Evolutionary conservation across 2,329 filamentous ascomycete genomes (phyloP), one percentile per base, ranked within the genome.

Genomic region (Biscogniauxia sp.): DNA sequence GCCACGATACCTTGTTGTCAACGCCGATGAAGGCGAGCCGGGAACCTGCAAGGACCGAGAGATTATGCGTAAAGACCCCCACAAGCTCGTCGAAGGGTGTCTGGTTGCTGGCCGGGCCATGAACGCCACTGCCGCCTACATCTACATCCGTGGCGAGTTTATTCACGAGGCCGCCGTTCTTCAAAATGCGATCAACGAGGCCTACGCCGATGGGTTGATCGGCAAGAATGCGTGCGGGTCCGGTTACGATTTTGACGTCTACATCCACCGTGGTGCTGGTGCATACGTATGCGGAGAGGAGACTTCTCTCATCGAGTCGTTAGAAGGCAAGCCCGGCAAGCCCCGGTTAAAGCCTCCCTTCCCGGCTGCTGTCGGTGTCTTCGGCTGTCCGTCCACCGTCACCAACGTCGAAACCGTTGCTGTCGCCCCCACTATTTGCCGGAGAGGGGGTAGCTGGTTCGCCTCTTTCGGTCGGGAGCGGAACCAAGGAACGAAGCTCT

Each of bases 1-100:
- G 80, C 95, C 95, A 67, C 89, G 95, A 73, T 99, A 99, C 75
- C 84, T 99, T 58, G 94, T 99, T 64, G 92, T 99, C 81, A 99
- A 99, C 74, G 95, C 95, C 69, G 95, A 99, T 77, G 95, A 99
- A 82, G 95, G 95, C 73, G 95, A 99, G 80, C 95, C 95, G 28
- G 95, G 95, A 77, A 99, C 95, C 57, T 99, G 95, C 88, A 99
- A 99, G 83, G 95, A 99, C 79, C 90, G 95, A 75, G 95, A 99
- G 79, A 99, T 99, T 70, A 99, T 99, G 95, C 93, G 95, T 80
- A 99, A 99, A 82, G 95, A 99, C 77, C 95, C 95, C 65, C 95
- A 99, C 84, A 99, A 99, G 85, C 90, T 99, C 67, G 84, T 99
- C 74, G 95, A 99, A 81, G 95, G 95, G 75, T 99, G 95, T 79